phyloP scores from a whole-genome alignment of 2,329 filamentous ascomycete species.

The Teratosphaeria destructans region DNA sequence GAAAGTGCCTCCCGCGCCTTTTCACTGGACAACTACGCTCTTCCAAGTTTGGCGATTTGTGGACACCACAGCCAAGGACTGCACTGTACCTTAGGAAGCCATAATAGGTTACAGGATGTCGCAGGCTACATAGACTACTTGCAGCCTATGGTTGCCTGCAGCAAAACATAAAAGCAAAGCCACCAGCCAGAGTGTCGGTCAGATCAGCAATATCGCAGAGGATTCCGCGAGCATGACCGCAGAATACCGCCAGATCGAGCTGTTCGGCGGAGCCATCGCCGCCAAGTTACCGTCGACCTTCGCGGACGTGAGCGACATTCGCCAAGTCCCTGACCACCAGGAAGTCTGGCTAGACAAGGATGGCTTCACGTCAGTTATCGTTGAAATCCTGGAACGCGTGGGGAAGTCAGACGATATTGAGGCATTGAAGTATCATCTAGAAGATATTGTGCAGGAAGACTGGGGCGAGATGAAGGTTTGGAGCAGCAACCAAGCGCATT shows the following conservation, averaged over 20 bases:
- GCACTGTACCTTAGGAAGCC: not conserved
- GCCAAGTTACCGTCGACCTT: constrained; percentile 58
- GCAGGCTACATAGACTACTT: not conserved
- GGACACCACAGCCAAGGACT: not conserved
- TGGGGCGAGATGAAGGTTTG: constrained; percentile 26
- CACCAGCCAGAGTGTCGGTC: not conserved
- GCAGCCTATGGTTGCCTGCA: not conserved
- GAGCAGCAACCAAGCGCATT: constrained; percentile 18
- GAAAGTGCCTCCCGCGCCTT: not conserved
- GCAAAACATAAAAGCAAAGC: not conserved
- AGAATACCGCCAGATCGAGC: constrained; percentile 45
- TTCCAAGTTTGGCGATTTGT: too few relatives aligned
- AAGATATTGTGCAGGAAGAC: constrained; percentile 33
- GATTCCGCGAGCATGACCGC: constrained; percentile 1
- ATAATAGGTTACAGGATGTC: not conserved
- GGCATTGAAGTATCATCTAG: constrained; percentile 45
- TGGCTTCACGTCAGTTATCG: constrained; percentile 76
- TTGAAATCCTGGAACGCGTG: constrained; percentile 82
- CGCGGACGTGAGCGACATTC: constrained; percentile 62
- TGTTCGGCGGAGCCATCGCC: constrained; percentile 64
- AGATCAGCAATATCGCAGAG: not conserved
- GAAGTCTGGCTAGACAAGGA: constrained; percentile 81
- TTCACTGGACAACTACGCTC: not conserved
- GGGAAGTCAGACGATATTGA: constrained; percentile 54
- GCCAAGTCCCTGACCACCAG: constrained; percentile 75